Evolutionary conservation across 352 stramenopile genomes (phyloP), one percentile per base, ranked within the genome.

Genomic region (Phytophthora sansomeana): DNA sequence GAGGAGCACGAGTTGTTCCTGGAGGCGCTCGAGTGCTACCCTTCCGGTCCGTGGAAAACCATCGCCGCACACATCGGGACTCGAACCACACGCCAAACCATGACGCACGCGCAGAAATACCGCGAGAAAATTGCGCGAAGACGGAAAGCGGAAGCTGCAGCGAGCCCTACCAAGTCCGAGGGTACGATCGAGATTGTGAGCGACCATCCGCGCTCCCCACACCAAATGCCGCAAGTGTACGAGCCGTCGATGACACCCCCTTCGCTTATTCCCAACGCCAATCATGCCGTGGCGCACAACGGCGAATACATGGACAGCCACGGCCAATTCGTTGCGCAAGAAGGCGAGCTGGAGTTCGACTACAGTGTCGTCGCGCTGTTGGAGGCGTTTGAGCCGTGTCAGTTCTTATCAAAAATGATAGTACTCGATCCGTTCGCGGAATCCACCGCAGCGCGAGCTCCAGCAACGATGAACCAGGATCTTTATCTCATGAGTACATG

Each of bases 41-140:
- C 72, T 11, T 74, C 63, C 13, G 72, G 72, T 21, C 72, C 68
- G 16, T 80, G 69, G 72, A 77, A 77, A 54, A 65, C 61, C 42
- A 77, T 80, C 36, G 76, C 79, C n/a, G 75, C 75, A 53, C 74
- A 77, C 42, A 81, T 87, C 19, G 74, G 76, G n/a, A 84, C 79
- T 49, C 76, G 79, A 56, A 85, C 77, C n/a, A 81, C 77, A 33
- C 70, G 77, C 17, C 77, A 85, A 49, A 85, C 77, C 42, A 80
- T 82, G 71, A 83, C 75, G 26, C 75, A 83, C 35, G 75, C 75
- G 32, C 75, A 83, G 46, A 83, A 83, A 49, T 81, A 79, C 46
- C 72, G 75, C 33, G 73, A 83, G 50, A 83, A 83, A 50, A 80
- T 87, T 46, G 74, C 72, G 24, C 69, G 78, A 11, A 79, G 78